Base-by-base conservation (phyloP, 2,329 filamentous ascomycete genomes). In the Nemania sp. region DNA sequence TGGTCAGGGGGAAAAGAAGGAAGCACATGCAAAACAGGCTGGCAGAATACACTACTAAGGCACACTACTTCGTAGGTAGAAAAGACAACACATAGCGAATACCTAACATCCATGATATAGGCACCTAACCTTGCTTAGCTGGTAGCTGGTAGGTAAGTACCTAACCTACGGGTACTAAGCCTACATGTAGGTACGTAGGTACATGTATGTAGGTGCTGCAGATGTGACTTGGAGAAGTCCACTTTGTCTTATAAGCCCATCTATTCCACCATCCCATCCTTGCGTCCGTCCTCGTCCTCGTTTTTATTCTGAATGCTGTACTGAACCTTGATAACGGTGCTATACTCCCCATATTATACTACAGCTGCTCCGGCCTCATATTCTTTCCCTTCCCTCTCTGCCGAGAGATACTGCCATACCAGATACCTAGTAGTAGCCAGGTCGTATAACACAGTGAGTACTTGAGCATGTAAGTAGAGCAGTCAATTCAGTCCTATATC, bases 21-120 rank as follows among this genome's bases (percentile, higher is more conserved):
- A 54, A 39, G 52, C 60, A 63, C 60, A 57, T 60, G 57, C 52
- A 32, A 62, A 53, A 55, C 47, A 48, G 25, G 15, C 13, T 21
- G 10, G 17, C 12, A 25, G 42, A 29, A 29, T 29, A 29, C 25
- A 29, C 25, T 29, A 29, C n/a, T n/a, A 13, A 35, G 34, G 13
- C 34, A 35, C 13, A 35, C 13, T 35, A 7, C 13, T 13, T 35
- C 13, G 13, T 42, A 42, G n/a, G 39, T 5, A 11, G 39, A 5
- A 50, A 13, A 37, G n/a, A 35, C 47, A 37, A 20, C 47, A 37
- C 47, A 37, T 11, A 32, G 18, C 17, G 3, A 48, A 13, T 39
- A 39, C 35, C 5, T 4, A 29, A 7, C 25, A 29, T n/a, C n/a
- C n/a, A n/a, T n/a, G n/a, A 7, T 29, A 29, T 29, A 29, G 25